Evolutionary conservation across 2,329 filamentous ascomycete genomes (phyloP).

Genomic region (Hyphodiscus sp.): DNA sequence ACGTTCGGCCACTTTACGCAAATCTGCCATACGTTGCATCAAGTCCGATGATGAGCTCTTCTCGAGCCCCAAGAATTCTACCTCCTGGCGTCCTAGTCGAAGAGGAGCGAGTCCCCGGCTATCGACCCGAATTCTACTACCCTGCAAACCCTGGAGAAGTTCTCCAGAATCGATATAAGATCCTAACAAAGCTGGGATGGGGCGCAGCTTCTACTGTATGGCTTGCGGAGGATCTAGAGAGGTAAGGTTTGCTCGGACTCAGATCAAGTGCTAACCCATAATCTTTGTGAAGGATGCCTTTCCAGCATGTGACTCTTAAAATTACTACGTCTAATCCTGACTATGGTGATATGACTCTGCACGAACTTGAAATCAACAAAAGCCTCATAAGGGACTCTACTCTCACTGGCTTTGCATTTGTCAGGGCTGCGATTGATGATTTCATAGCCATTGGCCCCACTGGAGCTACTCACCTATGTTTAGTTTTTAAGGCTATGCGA

Average conservation of each 20-base stretch:
- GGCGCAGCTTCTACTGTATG: slow-evolving; percentile 36
- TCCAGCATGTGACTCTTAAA: slow-evolving; percentile 11
- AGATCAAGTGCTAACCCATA: background rate
- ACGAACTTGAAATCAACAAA: slow-evolving; percentile 5
- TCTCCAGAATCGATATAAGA: slow-evolving; percentile 29
- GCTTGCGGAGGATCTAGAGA: slow-evolving; percentile 31
- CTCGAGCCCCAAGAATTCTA: slow-evolving; percentile 1
- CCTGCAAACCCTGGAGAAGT: slow-evolving; percentile 23
- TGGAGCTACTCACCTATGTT: slow-evolving; percentile 7
- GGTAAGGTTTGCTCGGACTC: slow-evolving; percentile 4
- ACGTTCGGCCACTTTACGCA: background rate
- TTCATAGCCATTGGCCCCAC: slow-evolving; percentile 3
- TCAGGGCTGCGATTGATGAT: slow-evolving; percentile 7
- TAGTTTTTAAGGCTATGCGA: slow-evolving; percentile 10
- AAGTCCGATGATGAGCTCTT: background rate
- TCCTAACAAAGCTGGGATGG: slow-evolving; percentile 34
- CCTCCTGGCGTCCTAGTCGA: slow-evolving; percentile 5
- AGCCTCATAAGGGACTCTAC: slow-evolving; percentile 5
- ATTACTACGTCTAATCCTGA: slow-evolving; percentile 4
- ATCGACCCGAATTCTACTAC: slow-evolving; percentile 4
- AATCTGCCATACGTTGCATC: background rate
- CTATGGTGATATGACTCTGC: slow-evolving; percentile 3
- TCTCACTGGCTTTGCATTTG: slow-evolving; percentile 9
- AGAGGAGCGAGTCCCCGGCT: slow-evolving; percentile 10
- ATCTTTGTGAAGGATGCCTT: slow-evolving; percentile 1